phyloP scores from a whole-genome alignment of 1,284 basidiomycete species.

The Tilletiaria anomala region DNA sequence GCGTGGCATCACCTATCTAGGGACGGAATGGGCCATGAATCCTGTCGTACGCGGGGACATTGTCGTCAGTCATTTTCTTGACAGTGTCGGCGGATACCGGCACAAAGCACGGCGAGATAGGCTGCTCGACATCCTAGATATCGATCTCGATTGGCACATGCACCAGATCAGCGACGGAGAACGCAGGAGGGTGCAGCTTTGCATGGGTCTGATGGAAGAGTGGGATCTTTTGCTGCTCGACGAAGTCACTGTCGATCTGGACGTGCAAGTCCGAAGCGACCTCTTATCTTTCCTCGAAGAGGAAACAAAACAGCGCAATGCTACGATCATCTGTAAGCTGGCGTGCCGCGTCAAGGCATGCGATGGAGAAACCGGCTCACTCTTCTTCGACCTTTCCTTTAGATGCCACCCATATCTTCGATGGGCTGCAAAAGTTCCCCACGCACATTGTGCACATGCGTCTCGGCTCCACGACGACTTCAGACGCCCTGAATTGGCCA shows the following conservation, averaged over 20 bases:
- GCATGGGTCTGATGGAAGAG: conserved; percentile 88
- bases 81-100: conserved; percentile 81
- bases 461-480: conserved; percentile 24
- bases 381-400: not conserved
- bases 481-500: conserved; percentile 24
- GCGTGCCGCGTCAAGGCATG: not conserved
- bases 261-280: conserved; percentile 85
- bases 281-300: conserved; percentile 70
- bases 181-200: conserved; percentile 79
- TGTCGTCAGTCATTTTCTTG: conserved; percentile 52
- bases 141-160: conserved; percentile 65
- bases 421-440: conserved; percentile 35
- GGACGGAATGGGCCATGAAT: conserved; percentile 70
- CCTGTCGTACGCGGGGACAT: conserved; percentile 62
- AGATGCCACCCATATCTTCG: conserved; percentile 39
- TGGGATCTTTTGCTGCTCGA: conserved; percentile 90
- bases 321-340: conserved; percentile 72
- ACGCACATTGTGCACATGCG: conserved; percentile 35
- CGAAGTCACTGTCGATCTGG: conserved; percentile 97
- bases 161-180: conserved; percentile 90
- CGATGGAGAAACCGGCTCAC: not conserved
- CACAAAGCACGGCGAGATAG: conserved; percentile 74
- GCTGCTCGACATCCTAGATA: conserved; percentile 78
- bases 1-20: conserved; percentile 56
- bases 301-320: conserved; percentile 65